Percentiles rank a stretch among this genome's conserved stretches.
These are phyloP conservation scores for Albizia julibrissin DNA, from an alignment of 306 rosid species.

Conservation along the genomic window DNA sequence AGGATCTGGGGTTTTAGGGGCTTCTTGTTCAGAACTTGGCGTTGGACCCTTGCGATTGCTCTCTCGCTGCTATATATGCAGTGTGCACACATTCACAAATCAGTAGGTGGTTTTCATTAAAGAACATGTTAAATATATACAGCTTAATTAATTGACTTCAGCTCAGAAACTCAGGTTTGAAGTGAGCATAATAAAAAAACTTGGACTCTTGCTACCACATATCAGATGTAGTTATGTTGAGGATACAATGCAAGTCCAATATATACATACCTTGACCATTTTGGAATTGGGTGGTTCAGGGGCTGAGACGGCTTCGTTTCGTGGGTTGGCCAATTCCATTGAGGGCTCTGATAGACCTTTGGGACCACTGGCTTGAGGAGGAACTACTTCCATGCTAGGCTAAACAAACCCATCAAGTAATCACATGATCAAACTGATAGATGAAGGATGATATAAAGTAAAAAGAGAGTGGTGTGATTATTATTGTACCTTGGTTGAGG, in stretches of 20 bases:
- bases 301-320: constrained; percentile 43
- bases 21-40: constrained; percentile 92
- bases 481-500: constrained; percentile 64
- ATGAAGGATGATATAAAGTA: neutral
- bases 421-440: neutral
- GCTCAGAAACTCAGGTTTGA: constrained; percentile 33
- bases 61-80: constrained; percentile 56
- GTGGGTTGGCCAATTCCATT: constrained; percentile 68
- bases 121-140: neutral
- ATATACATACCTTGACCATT: constrained; percentile 49
- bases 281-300: constrained; percentile 55
- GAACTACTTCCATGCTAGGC: constrained; percentile 54
- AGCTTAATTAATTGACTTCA: neutral
- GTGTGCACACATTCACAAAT: neutral
- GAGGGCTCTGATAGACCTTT: constrained; percentile 66
- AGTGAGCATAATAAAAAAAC: constrained; percentile 30
- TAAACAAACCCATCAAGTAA: constrained; percentile 18
- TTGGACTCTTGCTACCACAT: constrained; percentile 4
- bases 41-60: constrained; percentile 79
- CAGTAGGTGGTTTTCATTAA: neutral
- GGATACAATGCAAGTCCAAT: neutral
- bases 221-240: neutral
- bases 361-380: constrained; percentile 59
- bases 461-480: neutral
- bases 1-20: constrained; percentile 93